phyloP scores from a whole-genome alignment of 345 rosid species.

The Clausena lansium region DNA sequence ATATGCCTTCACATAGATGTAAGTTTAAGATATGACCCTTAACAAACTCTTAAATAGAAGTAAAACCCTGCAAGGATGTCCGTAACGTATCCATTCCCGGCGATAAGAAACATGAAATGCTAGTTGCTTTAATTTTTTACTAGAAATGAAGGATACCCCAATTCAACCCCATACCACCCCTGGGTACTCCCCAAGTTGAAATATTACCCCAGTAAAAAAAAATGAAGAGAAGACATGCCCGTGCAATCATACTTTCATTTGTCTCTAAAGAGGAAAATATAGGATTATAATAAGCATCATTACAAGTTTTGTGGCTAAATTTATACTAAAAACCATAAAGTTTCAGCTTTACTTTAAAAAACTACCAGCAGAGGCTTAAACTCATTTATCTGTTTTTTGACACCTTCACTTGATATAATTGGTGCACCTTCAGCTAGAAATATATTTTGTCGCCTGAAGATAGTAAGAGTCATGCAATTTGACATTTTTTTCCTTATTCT shows the following conservation, averaged over 20 bases:
- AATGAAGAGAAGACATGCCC: neutral
- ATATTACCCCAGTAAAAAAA: neutral
- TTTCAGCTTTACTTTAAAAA: neutral
- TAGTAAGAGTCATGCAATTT: neutral
- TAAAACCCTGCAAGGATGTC: neutral
- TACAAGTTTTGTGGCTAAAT: neutral
- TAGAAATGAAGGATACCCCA: neutral
- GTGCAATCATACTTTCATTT: neutral
- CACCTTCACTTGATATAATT: neutral
- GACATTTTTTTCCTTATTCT: neutral
- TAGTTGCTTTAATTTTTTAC: neutral
- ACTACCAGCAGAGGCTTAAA: neutral
- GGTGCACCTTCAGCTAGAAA: too few relatives aligned
- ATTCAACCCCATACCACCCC: neutral
- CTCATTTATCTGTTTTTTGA: too few relatives aligned
- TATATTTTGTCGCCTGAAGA: neutral
- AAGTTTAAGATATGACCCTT: neutral
- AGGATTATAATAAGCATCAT: neutral
- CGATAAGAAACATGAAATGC: neutral
- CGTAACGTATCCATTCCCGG: neutral
- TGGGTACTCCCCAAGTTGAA: neutral
- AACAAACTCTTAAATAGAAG: neutral
- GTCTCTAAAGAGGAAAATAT: neutral
- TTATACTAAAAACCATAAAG: neutral
- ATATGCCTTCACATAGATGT: constrained; percentile 42